Evolutionary conservation across 495 filamentous ascomycete genomes (phyloP).

Genomic region (Aspergillus avenaceus): DNA sequence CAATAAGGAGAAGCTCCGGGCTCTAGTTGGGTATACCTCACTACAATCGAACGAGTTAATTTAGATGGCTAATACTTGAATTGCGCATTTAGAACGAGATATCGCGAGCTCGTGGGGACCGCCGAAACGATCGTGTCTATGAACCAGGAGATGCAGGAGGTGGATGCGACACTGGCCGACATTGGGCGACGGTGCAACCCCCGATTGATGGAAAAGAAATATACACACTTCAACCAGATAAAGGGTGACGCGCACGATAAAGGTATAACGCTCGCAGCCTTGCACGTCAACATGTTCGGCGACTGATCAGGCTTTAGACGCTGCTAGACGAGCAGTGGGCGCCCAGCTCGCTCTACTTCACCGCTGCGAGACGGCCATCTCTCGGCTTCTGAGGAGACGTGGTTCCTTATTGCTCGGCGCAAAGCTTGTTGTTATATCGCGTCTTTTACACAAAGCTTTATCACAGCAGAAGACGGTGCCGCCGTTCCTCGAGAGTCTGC

Average conservation of each 20-base stretch:
- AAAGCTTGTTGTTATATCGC: constrained; percentile 75
- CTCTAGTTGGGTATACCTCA: constrained; percentile 73
- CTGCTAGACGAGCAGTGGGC: constrained; percentile 50
- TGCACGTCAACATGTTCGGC: constrained; percentile 12
- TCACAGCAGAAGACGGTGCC: constrained; percentile 46
- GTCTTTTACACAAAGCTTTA: constrained; percentile 65
- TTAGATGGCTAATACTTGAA: constrained; percentile 10
- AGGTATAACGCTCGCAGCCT: constrained; percentile 29
- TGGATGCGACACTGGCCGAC: constrained; percentile 64
- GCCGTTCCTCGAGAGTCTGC: constrained; percentile 56
- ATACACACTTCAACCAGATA: constrained; percentile 57
- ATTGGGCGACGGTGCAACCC: constrained; percentile 79
- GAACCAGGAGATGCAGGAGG: constrained; percentile 69
- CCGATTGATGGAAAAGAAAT: constrained; percentile 63
- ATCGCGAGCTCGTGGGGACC: constrained; percentile 87
- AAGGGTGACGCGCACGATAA: constrained; percentile 40
- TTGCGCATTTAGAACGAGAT: constrained; percentile 58
- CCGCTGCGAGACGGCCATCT: constrained; percentile 51
- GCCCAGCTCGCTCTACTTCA: constrained; percentile 62
- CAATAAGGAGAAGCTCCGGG: constrained; percentile 83
- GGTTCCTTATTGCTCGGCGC: constrained; percentile 64
- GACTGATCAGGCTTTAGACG: constrained; percentile 38
- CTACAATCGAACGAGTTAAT: neutral
- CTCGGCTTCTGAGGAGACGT: constrained; percentile 53
- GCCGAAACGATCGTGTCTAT: constrained; percentile 90